These are phyloP conservation scores for Talaromyces sp. DNA, from an alignment of 2,329 filamentous ascomycete species.

Conservation along the genomic window DNA sequence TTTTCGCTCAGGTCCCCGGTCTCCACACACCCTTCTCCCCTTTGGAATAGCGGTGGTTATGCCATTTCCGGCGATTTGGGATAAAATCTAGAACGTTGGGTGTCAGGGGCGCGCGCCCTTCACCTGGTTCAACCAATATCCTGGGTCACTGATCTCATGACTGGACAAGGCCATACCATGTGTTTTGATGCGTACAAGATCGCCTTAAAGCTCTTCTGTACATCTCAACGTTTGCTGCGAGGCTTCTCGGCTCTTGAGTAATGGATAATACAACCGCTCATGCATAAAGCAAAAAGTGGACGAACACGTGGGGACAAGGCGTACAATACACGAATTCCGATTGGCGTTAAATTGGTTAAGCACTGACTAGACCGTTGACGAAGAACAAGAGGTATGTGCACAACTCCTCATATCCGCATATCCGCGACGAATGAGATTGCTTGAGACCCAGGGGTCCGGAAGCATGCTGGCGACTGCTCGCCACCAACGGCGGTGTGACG, in stretches of 20 bases:
- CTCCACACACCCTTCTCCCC: constrained; percentile 4
- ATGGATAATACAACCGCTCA: not conserved
- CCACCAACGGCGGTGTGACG: not conserved
- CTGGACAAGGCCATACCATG: not conserved
- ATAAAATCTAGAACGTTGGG: not conserved
- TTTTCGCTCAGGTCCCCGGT: constrained; percentile 5
- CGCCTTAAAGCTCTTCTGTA: too few relatives aligned
- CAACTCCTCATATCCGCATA: not conserved
- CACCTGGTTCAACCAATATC: too few relatives aligned
- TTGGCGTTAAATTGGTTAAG: not conserved
- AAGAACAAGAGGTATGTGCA: not conserved
- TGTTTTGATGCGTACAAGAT: not conserved
- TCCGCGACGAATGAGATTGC: not conserved
- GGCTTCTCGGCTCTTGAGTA: not conserved
- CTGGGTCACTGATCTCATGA: not conserved
- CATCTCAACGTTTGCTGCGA: not conserved
- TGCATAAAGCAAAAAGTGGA: not conserved
- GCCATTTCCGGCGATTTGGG: constrained; percentile 13
- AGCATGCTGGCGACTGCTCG: not conserved
- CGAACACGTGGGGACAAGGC: constrained; percentile 10
- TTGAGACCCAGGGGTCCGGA: too few relatives aligned
- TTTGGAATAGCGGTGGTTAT: not conserved
- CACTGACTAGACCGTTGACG: not conserved
- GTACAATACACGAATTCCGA: not conserved
- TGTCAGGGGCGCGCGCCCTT: not conserved